Percentiles rank a stretch among this genome's conserved stretches.
Evolutionary conservation across 495 filamentous ascomycete species (phyloP).

Genomic region (Penicillium samsonianum): DNA sequence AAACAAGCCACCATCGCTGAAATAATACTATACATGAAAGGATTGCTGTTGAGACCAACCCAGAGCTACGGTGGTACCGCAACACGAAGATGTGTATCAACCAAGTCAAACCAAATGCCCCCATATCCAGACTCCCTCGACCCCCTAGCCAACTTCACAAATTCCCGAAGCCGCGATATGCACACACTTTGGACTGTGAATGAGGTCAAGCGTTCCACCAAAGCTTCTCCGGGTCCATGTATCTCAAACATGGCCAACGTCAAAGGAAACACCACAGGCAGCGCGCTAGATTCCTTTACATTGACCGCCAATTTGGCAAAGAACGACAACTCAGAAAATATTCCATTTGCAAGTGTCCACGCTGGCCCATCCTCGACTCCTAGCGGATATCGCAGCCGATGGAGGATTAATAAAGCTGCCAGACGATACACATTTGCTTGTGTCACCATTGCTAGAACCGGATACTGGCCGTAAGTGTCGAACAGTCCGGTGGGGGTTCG

Average conservation of each 20-base stretch:
- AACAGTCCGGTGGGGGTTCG: constrained; percentile 19
- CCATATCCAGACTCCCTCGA: constrained; percentile 22
- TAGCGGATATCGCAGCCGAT: constrained; percentile 36
- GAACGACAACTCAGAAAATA: constrained; percentile 28
- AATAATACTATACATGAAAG: constrained; percentile 4
- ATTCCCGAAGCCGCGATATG: constrained; percentile 25
- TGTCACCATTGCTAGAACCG: constrained; percentile 31
- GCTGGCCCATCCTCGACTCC: constrained; percentile 27
- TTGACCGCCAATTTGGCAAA: constrained; percentile 20
- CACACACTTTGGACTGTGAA: constrained; percentile 29
- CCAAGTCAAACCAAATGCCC: constrained; percentile 34
- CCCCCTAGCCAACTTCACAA: constrained; percentile 27
- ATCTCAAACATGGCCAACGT: constrained; percentile 34
- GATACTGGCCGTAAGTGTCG: constrained; percentile 22
- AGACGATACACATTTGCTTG: constrained; percentile 38
- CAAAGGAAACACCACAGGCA: constrained; percentile 32
- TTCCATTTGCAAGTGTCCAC: constrained; percentile 25
- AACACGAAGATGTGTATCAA: constrained; percentile 30
- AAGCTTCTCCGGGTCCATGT: constrained; percentile 24
- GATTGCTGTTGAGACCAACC: not conserved
- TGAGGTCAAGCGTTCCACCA: constrained; percentile 23
- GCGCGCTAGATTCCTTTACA: constrained; percentile 18
- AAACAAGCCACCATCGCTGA: not conserved
- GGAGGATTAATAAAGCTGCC: constrained; percentile 34
- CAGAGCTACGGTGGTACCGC: constrained; percentile 26